These are phyloP conservation scores for Mycosphaerelloides madeirae DNA, from an alignment of 2,329 filamentous ascomycete species.

Conservation along the genomic window DNA sequence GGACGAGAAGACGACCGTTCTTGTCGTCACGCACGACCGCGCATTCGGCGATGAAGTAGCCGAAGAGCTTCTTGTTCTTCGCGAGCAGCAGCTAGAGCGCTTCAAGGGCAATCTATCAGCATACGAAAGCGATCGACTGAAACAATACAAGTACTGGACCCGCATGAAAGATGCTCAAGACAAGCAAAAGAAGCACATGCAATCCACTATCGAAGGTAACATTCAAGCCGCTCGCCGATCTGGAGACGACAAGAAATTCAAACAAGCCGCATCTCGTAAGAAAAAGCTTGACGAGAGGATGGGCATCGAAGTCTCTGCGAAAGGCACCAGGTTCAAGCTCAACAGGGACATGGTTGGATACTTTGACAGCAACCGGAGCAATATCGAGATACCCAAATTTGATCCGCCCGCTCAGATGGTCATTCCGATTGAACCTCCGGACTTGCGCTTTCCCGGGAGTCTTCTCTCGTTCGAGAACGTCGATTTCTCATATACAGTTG, in stretches of 20 bases:
- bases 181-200: constrained; percentile 73
- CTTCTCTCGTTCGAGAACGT: constrained; percentile 68
- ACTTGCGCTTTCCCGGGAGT: constrained; percentile 53
- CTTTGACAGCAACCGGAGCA: constrained; percentile 51
- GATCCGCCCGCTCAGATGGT: constrained; percentile 54
- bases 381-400: constrained; percentile 65
- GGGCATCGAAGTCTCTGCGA: constrained; percentile 68
- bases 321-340: constrained; percentile 72
- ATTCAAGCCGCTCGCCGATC: constrained; percentile 70
- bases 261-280: constrained; percentile 78
- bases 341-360: constrained; percentile 67
- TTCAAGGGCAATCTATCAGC: constrained; percentile 70
- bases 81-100: constrained; percentile 65
- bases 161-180: constrained; percentile 81
- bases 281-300: constrained; percentile 79
- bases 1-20: constrained; percentile 57
- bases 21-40: constrained; percentile 80
- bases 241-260: constrained; percentile 78
- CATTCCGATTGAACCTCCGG: constrained; percentile 44
- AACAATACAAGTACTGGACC: constrained; percentile 48
- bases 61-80: constrained; percentile 69
- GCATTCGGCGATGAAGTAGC: constrained; percentile 74
- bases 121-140: constrained; percentile 61
- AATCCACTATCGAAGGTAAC: constrained; percentile 70
- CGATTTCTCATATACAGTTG: constrained; percentile 56